Base-by-base conservation (phyloP, 306 rosid genomes). In the Glycine soja region DNA sequence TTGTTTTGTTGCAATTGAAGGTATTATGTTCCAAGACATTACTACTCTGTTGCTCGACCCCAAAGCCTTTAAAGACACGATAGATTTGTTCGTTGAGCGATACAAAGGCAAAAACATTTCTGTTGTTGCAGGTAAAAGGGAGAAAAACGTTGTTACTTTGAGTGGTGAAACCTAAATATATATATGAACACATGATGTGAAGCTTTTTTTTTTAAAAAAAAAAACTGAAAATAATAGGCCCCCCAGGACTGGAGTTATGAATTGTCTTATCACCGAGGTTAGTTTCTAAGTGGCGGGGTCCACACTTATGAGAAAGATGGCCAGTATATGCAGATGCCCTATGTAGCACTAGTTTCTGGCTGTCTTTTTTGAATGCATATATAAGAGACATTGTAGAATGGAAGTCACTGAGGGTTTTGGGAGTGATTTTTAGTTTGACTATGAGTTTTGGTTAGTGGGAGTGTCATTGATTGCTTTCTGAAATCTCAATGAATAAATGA, bases 11-110 rank as follows among this genome's bases (percentile, higher is more conserved):
- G 53, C 75, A 82, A 79, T 87, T 85, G 70, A 91, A 95, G 97
- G 97, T 72, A 95, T 95, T 14, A 95, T 92, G 97, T 95, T 95
- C 85, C 98, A 95, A 85, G 97, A 95, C 77, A 91, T 95, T 63
- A 94, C 98, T 1, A 92, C 98, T 83, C 86, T 94, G n/a, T 83
- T 92, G 66, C 95, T 94, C 38, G 91, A 94, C 58, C 95, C 97
- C 24, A 91, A 89, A 82, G 95, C 95, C 43, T 92, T 94, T 54
- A 94, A 92, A 88, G 97, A 92, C 85, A 88, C 97, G 4, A 78
- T 92, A 53, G 98, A 94, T 54, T 84, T 94, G 90, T 94, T 94
- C 85, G 91, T 94, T 7, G 97, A 94, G 87, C 89, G 95, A 34
- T 94, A 91, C 88, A 90, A 94, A 74, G 95, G 88, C 75, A 90